Evolutionary conservation across 768 basidiomycete genomes (phyloP).

Genomic region (Gyrodon lividus): DNA sequence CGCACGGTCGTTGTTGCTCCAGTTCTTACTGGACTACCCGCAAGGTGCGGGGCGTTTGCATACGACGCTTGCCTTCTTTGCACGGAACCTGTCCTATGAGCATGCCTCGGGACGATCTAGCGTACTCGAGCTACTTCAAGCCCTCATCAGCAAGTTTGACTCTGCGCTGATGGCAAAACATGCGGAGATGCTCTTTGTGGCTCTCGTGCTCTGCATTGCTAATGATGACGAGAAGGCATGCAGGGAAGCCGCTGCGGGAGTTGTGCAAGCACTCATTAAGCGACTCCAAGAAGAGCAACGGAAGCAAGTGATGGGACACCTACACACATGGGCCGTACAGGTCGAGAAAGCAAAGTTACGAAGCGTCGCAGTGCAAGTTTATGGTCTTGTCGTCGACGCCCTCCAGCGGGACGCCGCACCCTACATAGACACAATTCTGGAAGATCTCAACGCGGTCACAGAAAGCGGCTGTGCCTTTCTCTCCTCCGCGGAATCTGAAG

Average conservation of each 20-base stretch:
- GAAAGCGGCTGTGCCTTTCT: conserved; percentile 10
- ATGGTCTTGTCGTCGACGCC: conserved; percentile 76
- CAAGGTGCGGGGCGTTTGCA: conserved; percentile 90
- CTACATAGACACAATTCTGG: conserved; percentile 49
- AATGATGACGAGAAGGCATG: conserved; percentile 93
- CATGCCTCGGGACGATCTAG: conserved; percentile 89
- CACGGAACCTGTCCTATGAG: conserved; percentile 87
- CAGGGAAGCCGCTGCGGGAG: conserved; percentile 80
- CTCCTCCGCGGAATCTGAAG: conserved; percentile 32
- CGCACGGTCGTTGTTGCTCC: conserved; percentile 83
- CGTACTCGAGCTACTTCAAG: conserved; percentile 91
- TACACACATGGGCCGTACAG: conserved; percentile 79
- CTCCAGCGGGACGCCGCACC: conserved; percentile 46
- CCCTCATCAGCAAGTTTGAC: conserved; percentile 84
- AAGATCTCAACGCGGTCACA: conserved; percentile 47
- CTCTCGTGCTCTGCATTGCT: conserved; percentile 87
- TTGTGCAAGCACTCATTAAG: conserved; percentile 74
- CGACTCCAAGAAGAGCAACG: conserved; percentile 63
- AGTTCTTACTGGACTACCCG: conserved; percentile 96
- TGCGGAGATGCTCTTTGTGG: conserved; percentile 85
- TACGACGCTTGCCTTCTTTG: conserved; percentile 87
- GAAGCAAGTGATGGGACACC: conserved; percentile 58
- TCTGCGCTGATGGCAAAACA: conserved; percentile 71
- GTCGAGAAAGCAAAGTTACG: conserved; percentile 57
- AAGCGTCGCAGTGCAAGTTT: conserved; percentile 78